Percentiles rank a stretch among this genome's conserved stretches.
These are phyloP conservation scores for Pythium rishiriense DNA, from an alignment of 352 stramenopile species.

Conservation along the genomic window DNA sequence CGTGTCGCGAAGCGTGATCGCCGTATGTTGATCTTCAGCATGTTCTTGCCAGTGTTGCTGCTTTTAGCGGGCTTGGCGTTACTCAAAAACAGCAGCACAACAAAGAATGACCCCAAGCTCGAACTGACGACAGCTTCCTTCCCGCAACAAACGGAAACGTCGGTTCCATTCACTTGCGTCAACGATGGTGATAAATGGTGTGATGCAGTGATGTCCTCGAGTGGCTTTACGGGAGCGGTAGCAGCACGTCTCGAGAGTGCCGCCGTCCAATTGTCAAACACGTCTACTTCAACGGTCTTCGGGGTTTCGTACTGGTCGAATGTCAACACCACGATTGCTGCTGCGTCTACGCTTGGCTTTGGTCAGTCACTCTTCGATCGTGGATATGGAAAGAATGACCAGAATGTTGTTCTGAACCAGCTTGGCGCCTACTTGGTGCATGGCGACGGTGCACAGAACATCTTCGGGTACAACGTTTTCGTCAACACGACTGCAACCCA, in stretches of 20 bases:
- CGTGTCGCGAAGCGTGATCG: conserved; percentile 88
- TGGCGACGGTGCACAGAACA: conserved; percentile 38
- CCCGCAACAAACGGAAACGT: conserved; percentile 24
- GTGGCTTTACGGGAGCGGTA: conserved; percentile 32
- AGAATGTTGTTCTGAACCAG: conserved; percentile 18
- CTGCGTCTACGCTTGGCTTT: conserved; percentile 39
- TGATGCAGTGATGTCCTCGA: conserved; percentile 30
- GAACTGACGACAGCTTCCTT: conserved; percentile 36
- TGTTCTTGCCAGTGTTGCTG: conserved; percentile 67
- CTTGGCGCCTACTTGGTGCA: conserved; percentile 42
- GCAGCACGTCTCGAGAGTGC: conserved; percentile 20
- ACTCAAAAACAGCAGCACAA: conserved; percentile 35
- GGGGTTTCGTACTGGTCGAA: conserved; percentile 47
- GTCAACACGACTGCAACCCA: conserved; percentile 64
- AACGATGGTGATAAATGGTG: conserved; percentile 38
- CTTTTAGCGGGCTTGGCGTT: conserved; percentile 70
- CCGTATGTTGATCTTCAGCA: conserved; percentile 71
- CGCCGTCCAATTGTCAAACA: conserved; percentile 20
- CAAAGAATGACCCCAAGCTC: conserved; percentile 35
- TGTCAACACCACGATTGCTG: conserved; percentile 41
- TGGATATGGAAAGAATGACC: conserved; percentile 24
- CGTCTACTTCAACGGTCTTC: conserved; percentile 49
- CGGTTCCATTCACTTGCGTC: conserved; percentile 46
- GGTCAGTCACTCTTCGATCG: conserved; percentile 51
- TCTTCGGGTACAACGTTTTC: conserved; percentile 68